Evolutionary conservation across 139 green algal species (phyloP).

Genomic region (Parachlorella kessleri): DNA sequence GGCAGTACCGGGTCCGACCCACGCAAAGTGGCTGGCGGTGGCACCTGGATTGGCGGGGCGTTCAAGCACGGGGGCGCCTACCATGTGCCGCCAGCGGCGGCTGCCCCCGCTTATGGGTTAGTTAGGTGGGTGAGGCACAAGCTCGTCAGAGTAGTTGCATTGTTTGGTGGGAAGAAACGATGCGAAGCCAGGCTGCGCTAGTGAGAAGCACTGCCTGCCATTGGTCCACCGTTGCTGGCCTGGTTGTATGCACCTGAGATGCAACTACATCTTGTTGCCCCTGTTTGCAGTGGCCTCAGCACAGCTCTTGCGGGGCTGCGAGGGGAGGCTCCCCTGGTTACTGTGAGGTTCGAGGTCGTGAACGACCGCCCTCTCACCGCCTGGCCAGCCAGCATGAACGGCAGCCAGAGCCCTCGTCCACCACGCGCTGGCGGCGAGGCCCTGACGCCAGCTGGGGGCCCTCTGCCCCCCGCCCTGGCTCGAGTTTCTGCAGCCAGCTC

Average conservation of each 20-base stretch:
- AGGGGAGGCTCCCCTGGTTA: slow-evolving; percentile 66
- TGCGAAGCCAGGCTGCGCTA: no score
- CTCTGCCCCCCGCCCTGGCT: neutral
- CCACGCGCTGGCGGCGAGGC: no score
- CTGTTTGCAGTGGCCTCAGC: slow-evolving; percentile 41
- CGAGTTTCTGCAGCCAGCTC: neutral
- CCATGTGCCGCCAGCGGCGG: neutral
- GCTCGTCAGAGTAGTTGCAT: no score
- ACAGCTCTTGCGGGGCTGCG: slow-evolving; percentile 58
- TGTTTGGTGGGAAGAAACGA: no score
- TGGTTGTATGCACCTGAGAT: no score
- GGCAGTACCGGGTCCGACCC: neutral
- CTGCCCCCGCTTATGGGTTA: neutral
- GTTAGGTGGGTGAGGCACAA: no score
- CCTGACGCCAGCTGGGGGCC: no score
- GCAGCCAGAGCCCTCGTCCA: no score
- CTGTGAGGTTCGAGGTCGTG: slow-evolving; percentile 53
- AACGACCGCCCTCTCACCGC: slow-evolving; percentile 25
- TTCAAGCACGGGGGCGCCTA: neutral
- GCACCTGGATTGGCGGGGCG: slow-evolving; percentile 39
- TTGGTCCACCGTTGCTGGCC: no score
- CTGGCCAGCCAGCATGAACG: no score
- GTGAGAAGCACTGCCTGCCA: no score
- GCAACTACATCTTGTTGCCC: no score
- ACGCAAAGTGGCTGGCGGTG: slow-evolving; percentile 19